phyloP scores from a whole-genome alignment of 345 rosid genomes.

The Trapa bicornis region DNA sequence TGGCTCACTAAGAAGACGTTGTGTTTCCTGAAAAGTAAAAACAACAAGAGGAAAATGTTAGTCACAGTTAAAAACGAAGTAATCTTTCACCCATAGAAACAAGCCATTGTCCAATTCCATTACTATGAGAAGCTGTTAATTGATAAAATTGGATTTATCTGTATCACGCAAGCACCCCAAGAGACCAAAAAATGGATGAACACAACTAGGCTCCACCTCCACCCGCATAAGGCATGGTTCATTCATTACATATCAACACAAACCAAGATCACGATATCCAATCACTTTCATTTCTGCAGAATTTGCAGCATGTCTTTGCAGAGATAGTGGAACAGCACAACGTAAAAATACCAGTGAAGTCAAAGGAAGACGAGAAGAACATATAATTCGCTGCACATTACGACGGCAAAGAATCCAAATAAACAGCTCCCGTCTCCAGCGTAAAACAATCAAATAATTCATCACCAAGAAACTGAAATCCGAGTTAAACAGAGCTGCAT shows the following conservation, averaged over 20 bases:
- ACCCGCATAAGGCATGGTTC: background rate
- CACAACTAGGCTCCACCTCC: no score
- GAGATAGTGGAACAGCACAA: background rate
- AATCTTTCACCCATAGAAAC: background rate
- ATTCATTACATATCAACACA: background rate
- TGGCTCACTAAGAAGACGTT: slow-evolving; percentile 97
- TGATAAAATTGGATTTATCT: background rate
- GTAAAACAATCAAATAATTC: background rate
- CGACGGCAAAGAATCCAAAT: background rate
- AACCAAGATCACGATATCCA: background rate
- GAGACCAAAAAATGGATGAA: no score
- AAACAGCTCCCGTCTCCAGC: background rate
- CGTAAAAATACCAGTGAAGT: background rate
- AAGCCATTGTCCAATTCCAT: background rate
- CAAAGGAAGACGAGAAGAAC: background rate
- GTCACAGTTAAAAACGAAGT: background rate
- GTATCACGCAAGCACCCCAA: background rate
- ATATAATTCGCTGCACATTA: background rate
- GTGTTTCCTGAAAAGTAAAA: slow-evolving; percentile 60
- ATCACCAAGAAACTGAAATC: background rate
- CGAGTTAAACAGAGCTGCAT: background rate
- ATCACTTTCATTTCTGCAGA: background rate
- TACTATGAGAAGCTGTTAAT: background rate
- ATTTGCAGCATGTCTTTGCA: background rate
- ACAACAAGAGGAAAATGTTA: background rate